These are phyloP conservation scores for Acorus calamus DNA, from an alignment of 106 monocot species.

Conservation along the genomic window DNA sequence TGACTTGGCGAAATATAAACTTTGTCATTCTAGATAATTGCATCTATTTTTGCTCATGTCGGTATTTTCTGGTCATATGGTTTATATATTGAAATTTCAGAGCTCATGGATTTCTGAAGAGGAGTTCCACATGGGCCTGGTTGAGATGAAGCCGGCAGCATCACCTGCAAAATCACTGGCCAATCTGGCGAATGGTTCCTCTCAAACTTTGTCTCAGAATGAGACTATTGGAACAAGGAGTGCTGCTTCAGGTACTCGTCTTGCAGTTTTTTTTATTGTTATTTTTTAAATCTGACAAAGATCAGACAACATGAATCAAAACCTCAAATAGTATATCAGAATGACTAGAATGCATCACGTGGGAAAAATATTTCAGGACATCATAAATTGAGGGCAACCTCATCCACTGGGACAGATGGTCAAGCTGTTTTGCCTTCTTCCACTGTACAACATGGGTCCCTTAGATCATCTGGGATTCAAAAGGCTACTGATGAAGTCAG, in stretches of 20 bases:
- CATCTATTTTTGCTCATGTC: not conserved
- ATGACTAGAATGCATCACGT: slow-evolving; percentile 27
- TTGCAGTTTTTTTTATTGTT: slow-evolving; percentile 14
- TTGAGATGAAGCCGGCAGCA: slow-evolving; percentile 57
- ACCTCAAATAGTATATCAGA: slow-evolving; percentile 48
- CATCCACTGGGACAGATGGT: slow-evolving; percentile 18
- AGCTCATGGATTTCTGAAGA: slow-evolving; percentile 92
- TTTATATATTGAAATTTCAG: slow-evolving; percentile 29
- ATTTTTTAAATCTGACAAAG: slow-evolving; percentile 13
- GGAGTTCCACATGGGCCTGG: slow-evolving; percentile 83
- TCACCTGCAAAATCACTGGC: slow-evolving; percentile 32
- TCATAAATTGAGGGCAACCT: slow-evolving; percentile 25
- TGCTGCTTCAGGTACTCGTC: slow-evolving; percentile 20
- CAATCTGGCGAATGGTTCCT: slow-evolving; percentile 18
- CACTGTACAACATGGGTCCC: slow-evolving; percentile 6
- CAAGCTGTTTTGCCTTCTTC: slow-evolving; percentile 6
- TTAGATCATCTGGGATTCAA: slow-evolving; percentile 25
- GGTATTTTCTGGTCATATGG: too few species aligned
- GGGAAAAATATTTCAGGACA: slow-evolving; percentile 28
- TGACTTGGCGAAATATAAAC: not conserved
- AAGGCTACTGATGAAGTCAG: slow-evolving; percentile 34
- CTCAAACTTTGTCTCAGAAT: slow-evolving; percentile 8
- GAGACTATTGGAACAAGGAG: slow-evolving; percentile 21
- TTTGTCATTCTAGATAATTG: not conserved
- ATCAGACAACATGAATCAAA: slow-evolving; percentile 41